These are phyloP conservation scores for Biscutella laevigata DNA, from an alignment of 441 rosid species.

Conservation along the genomic window DNA sequence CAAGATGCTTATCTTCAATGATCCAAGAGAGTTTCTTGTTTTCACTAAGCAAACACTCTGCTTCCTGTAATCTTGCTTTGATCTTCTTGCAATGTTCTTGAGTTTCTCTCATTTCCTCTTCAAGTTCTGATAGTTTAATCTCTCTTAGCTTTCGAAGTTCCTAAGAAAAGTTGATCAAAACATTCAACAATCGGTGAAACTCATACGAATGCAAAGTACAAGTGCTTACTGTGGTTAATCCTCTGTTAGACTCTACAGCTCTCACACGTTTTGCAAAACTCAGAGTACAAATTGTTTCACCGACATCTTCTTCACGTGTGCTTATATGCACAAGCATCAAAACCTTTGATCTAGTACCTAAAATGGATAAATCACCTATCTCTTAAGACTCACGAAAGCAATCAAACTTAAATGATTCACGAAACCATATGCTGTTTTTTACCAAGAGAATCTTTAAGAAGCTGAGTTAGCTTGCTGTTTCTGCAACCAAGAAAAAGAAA, in stretches of 20 bases:
- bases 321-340: conserved; percentile 82
- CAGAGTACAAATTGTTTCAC: conserved; percentile 73
- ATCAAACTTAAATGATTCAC: conserved; percentile 5
- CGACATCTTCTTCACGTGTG: conserved; percentile 61
- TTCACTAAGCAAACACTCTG: conserved; percentile 43
- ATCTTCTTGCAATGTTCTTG: conserved; percentile 43
- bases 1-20: conserved; percentile 27
- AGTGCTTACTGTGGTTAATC: conserved; percentile 44
- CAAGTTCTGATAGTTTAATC: conserved; percentile 45
- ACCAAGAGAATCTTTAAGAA: conserved; percentile 90
- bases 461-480: conserved; percentile 93
- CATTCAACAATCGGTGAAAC: conserved; percentile 7
- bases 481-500: conserved; percentile 46
- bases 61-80: conserved; percentile 36
- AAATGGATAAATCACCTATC: conserved; percentile 10
- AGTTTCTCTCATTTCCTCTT: conserved; percentile 48
- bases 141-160: conserved; percentile 48
- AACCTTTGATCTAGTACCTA: conserved; percentile 73
- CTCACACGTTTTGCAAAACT: conserved; percentile 80
- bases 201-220: not conserved
- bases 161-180: conserved; percentile 26
- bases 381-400: conserved; percentile 13
- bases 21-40: conserved; percentile 42
- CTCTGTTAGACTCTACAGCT: conserved; percentile 52
- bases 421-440: conserved; percentile 21